Conservation (phyloP, 768 basidiomycete species). For the Clitopilus hobsonii region DNA sequence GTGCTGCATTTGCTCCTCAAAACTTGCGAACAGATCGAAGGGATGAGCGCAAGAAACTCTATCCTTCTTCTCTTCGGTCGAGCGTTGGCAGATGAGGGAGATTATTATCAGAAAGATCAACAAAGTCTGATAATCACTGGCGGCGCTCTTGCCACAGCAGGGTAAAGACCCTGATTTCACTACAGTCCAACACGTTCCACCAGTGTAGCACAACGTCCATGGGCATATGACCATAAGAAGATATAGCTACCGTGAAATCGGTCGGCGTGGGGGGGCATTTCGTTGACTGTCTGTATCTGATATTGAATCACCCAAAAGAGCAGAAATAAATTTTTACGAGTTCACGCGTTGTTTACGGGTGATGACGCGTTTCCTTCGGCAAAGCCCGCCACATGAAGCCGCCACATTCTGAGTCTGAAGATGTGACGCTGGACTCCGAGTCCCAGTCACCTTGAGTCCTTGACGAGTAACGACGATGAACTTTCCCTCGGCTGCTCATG, state of each 20-base stretch:
- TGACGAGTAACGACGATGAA: no score
- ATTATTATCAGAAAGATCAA: not conserved
- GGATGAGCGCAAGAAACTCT: not conserved
- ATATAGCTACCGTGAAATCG: not conserved
- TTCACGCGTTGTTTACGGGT: no score
- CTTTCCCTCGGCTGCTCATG: no score
- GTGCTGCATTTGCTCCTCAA: not conserved
- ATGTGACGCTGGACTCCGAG: no score
- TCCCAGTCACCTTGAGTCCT: no score
- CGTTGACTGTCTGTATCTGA: not conserved
- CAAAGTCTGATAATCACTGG: not conserved
- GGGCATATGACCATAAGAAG: not conserved
- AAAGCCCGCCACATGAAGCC: no score
- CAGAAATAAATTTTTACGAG: no score
- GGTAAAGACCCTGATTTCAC: not conserved
- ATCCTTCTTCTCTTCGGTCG: no score
- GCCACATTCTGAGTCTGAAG: no score
- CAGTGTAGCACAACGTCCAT: no score
- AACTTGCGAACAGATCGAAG: not conserved
- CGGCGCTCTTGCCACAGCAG: not conserved
- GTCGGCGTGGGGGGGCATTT: not conserved
- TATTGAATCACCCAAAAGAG: not conserved
- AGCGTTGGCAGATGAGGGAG: not conserved
- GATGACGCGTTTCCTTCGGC: no score
- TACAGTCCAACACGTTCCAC: not conserved